phyloP scores from a whole-genome alignment of 2,329 filamentous ascomycete genomes.

The Myriosclerotinia curreyana region DNA sequence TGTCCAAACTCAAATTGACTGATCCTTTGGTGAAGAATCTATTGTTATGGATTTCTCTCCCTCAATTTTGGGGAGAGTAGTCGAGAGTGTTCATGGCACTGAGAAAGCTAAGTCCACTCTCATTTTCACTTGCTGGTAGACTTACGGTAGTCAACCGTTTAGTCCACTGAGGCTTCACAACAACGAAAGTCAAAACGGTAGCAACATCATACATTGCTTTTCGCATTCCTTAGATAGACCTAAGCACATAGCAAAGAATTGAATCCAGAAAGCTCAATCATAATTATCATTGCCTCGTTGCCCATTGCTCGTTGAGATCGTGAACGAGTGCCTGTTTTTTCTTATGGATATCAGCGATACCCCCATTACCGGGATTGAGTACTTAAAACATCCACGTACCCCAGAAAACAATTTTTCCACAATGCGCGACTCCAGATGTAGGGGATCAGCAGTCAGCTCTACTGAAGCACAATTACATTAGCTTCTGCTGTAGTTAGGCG shows the following conservation, averaged over 20 bases:
- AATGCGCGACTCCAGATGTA: no score
- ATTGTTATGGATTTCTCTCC: background rate
- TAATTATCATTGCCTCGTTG: background rate
- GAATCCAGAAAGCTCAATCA: background rate
- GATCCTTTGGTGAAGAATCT: background rate
- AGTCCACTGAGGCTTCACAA: background rate
- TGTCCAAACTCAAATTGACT: background rate
- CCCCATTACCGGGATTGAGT: background rate
- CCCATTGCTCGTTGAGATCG: background rate
- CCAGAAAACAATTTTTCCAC: no score
- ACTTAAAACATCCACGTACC: background rate
- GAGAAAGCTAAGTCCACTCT: constrained; percentile 14
- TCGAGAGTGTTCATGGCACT: background rate
- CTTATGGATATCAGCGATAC: background rate
- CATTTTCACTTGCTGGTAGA: constrained; percentile 1
- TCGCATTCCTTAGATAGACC: background rate
- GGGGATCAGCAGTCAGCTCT: background rate
- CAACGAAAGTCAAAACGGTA: background rate
- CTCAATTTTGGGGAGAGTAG: background rate
- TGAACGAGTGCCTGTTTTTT: background rate
- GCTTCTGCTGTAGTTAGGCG: background rate
- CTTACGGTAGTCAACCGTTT: background rate
- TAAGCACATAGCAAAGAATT: background rate
- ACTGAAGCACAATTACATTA: background rate
- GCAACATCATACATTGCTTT: background rate